A percentile compares a stretch with the other conserved stretches of the same genome.
These are phyloP conservation scores for Kazachstania bromeliacearum DNA, from an alignment of 805 yeast species.

Conservation along the genomic window DNA sequence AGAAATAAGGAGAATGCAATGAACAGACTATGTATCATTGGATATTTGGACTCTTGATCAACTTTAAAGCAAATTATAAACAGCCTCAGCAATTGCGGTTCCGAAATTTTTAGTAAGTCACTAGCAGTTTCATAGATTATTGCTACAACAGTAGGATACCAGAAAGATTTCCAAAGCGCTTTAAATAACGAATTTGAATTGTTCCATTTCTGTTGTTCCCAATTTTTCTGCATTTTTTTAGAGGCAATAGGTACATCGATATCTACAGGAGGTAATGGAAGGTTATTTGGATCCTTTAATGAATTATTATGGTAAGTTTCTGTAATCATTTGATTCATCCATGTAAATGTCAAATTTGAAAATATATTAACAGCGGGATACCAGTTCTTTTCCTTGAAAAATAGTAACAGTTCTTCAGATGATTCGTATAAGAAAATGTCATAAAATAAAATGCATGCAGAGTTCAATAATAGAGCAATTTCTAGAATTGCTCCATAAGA, in stretches of 20 bases:
- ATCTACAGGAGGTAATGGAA: slow-evolving; percentile 35
- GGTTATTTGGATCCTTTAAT: slow-evolving; percentile 32
- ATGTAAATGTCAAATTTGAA: slow-evolving; percentile 35
- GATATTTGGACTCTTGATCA: slow-evolving; percentile 27
- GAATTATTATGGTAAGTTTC: slow-evolving; percentile 34
- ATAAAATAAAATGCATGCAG: slow-evolving; percentile 29
- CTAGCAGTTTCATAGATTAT: slow-evolving; percentile 32
- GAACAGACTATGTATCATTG: slow-evolving; percentile 49
- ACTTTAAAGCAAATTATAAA: slow-evolving; percentile 39
- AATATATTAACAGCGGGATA: slow-evolving; percentile 23
- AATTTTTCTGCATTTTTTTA: slow-evolving; percentile 24
- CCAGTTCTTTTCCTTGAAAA: slow-evolving; percentile 28
- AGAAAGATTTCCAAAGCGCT: slow-evolving; percentile 34
- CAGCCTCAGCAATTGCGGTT: slow-evolving; percentile 47
- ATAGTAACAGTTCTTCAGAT: slow-evolving; percentile 29
- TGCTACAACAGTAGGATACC: slow-evolving; percentile 30
- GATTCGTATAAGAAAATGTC: slow-evolving; percentile 35
- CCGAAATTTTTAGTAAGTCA: slow-evolving; percentile 35
- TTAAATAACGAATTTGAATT: slow-evolving; percentile 25
- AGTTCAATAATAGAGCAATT: slow-evolving; percentile 23
- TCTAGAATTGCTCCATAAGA: slow-evolving; percentile 19
- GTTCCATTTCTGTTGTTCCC: slow-evolving; percentile 31
- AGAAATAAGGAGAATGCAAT: slow-evolving; percentile 57
- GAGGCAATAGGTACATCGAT: slow-evolving; percentile 30
- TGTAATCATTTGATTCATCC: slow-evolving; percentile 39